These are phyloP conservation scores for Durotheca rogersii DNA, from an alignment of 495 filamentous ascomycete genomes.

Conservation along the genomic window DNA sequence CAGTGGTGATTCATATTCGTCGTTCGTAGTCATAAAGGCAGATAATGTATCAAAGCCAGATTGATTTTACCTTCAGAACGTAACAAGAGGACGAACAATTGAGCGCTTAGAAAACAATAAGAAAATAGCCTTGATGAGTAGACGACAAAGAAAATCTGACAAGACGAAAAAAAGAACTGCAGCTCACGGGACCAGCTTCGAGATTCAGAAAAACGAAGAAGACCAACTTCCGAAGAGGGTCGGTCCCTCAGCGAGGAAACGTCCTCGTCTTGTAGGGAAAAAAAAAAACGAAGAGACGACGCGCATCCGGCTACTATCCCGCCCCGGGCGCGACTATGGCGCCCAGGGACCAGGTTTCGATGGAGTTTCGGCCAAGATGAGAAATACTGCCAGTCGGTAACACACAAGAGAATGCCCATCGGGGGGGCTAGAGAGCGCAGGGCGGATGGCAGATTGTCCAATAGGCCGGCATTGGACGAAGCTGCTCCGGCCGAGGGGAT, in stretches of 20 bases:
- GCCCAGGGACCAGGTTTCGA: slow-evolving; percentile 15
- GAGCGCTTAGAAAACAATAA: slow-evolving; percentile 17
- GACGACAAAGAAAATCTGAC: slow-evolving; percentile 25
- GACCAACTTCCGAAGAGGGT: slow-evolving; percentile 21
- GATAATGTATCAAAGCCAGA: slow-evolving; percentile 15
- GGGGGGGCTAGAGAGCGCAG: slow-evolving; percentile 28
- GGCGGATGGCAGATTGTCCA: slow-evolving; percentile 17
- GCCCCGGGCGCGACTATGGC: slow-evolving; percentile 1
- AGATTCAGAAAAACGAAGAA: slow-evolving; percentile 24
- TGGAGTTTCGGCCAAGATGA: slow-evolving; percentile 25
- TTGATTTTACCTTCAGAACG: slow-evolving; percentile 6
- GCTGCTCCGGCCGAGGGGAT: not conserved
- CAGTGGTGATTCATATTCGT: slow-evolving; percentile 31
- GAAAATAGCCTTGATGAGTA: slow-evolving; percentile 12
- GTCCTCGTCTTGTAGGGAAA: slow-evolving; percentile 32
- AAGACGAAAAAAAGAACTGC: slow-evolving; percentile 27
- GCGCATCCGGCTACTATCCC: slow-evolving; percentile 1
- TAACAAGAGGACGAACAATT: slow-evolving; percentile 18
- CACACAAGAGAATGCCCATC: slow-evolving; percentile 27
- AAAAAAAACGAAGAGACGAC: slow-evolving; percentile 6
- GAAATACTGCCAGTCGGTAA: slow-evolving; percentile 6
- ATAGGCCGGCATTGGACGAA: slow-evolving; percentile 19
- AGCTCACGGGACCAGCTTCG: slow-evolving; percentile 13
- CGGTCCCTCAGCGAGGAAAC: slow-evolving; percentile 9
- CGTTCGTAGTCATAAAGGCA: slow-evolving; percentile 27